Evolutionary conservation across 2,329 filamentous ascomycete genomes (phyloP).

Genomic region (Sclerotinia minor): DNA sequence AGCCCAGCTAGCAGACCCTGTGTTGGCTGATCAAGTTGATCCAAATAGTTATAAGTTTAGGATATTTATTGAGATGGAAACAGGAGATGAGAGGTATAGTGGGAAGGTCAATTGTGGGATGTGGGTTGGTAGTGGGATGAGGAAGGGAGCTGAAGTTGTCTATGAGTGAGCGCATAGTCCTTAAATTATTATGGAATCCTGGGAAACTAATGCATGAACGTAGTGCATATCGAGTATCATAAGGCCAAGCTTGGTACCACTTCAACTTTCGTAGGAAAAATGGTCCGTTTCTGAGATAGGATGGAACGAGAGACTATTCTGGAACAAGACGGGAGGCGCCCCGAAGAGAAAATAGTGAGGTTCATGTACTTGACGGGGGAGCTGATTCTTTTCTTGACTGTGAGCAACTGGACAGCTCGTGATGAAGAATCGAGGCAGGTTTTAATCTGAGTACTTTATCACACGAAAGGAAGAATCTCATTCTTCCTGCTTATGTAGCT

Average conservation of each 20-base stretch:
- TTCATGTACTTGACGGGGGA: too few relatives aligned
- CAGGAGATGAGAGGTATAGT: constrained; percentile 51
- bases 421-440: background rate
- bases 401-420: background rate
- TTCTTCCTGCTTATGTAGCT: background rate
- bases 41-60: constrained; percentile 48
- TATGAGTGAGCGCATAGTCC: constrained; percentile 46
- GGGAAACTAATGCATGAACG: constrained; percentile 11
- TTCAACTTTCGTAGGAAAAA: background rate
- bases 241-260: background rate
- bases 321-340: background rate
- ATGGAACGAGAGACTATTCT: background rate
- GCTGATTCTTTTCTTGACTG: background rate
- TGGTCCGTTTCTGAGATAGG: background rate
- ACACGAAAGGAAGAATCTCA: background rate
- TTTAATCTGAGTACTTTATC: background rate
- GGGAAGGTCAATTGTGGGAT: constrained; percentile 52
- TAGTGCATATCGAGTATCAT: constrained; percentile 34
- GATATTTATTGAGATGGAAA: constrained; percentile 53
- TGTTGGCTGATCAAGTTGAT: constrained; percentile 36
- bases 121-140: constrained; percentile 53
- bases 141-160: constrained; percentile 48
- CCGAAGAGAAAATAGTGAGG: background rate
- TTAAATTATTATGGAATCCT: background rate
- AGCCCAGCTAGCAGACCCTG: constrained; percentile 35